Base-by-base conservation (phyloP, 169 alveolate species). In the Plasmodium gaboni region DNA sequence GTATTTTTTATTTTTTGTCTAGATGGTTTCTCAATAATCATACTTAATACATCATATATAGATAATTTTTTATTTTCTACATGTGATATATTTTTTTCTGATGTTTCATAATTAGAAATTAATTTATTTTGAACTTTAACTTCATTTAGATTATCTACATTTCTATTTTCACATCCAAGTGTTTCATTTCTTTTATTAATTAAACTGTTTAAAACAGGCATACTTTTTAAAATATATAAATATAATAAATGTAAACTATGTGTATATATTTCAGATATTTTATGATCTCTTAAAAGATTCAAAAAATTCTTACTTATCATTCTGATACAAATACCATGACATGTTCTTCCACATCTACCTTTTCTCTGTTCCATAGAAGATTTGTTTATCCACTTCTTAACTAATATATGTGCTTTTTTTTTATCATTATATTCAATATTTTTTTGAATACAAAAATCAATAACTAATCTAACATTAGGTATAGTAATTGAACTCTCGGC, bases 351-450 rank as follows among this genome's bases (percentile, higher is more conserved):
- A 44, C 88, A 74, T 9, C 88, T 74, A 0, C 88, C 88, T 67
- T 74, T 74, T 15, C 88, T 57, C 24, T 74, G 88, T 44, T 74
- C 88, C 88, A 74, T 74, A 32, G 88, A 74, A 1, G 88, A 74
- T 28, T 74, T 74, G 28, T 74, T 74, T 15, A 60, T 60, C 88
- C 88, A 74, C 7, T 74, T 74, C 26, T 74, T 74, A 4, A 51
- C 70, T 22, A 74, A 44, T 1, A 74, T 59, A 51, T 74, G 73
- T 2, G 88, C 88, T n/a, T 32, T 74, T 59, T 65, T 74, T 13
- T 74, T 48, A 1, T 71, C 17, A 42, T 59, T 60, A 61, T 74
- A 74, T 60, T 74, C 88, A 2, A 74, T 74, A 28, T 74, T 74
- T 28, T 74, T 74, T 6, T 74, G 88, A 17, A 60, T 74, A 61